Conservation (phyloP, 768 basidiomycete species). For the Flagelloscypha sp. region DNA sequence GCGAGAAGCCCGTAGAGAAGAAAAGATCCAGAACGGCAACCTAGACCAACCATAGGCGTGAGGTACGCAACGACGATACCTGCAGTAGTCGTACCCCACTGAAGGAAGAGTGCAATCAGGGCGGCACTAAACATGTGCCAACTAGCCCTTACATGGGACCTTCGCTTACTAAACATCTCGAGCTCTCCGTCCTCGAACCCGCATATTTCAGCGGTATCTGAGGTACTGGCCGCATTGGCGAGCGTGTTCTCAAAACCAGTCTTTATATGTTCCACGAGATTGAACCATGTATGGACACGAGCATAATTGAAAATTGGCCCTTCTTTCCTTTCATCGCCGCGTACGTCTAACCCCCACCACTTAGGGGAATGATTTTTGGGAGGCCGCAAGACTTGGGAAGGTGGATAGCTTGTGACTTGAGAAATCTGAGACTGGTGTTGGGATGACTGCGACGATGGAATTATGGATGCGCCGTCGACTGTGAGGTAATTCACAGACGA, state of each 20-base stretch:
- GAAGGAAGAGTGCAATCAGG: conserved; percentile 17
- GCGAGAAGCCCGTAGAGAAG: conserved; percentile 20
- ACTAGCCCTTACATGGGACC: too few relatives aligned
- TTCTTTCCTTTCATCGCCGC: conserved; percentile 10
- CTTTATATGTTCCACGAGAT: conserved; percentile 4
- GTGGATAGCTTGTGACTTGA: too few relatives aligned
- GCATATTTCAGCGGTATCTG: too few relatives aligned
- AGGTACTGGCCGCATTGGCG: conserved; percentile 1
- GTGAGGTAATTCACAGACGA: too few relatives aligned
- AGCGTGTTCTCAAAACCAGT: conserved; percentile 2
- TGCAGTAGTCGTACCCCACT: conserved; percentile 23
- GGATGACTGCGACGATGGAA: too few relatives aligned
- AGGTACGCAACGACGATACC: conserved; percentile 17
- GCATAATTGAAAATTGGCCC: conserved; percentile 13
- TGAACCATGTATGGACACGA: conserved; percentile 11
- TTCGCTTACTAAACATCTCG: conserved; percentile 3
- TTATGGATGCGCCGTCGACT: too few relatives aligned
- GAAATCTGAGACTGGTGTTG: too few relatives aligned
- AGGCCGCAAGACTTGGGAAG: too few relatives aligned
- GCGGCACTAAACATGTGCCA: conserved; percentile 19
- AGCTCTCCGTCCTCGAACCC: not conserved
- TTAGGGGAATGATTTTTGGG: conserved; percentile 1
- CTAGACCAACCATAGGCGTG: conserved; percentile 19
- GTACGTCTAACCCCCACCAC: conserved; percentile 8
- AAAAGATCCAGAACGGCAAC: conserved; percentile 25